Conservation (phyloP, 148 eudicot species). For the Persicaria tinctoria region DNA sequence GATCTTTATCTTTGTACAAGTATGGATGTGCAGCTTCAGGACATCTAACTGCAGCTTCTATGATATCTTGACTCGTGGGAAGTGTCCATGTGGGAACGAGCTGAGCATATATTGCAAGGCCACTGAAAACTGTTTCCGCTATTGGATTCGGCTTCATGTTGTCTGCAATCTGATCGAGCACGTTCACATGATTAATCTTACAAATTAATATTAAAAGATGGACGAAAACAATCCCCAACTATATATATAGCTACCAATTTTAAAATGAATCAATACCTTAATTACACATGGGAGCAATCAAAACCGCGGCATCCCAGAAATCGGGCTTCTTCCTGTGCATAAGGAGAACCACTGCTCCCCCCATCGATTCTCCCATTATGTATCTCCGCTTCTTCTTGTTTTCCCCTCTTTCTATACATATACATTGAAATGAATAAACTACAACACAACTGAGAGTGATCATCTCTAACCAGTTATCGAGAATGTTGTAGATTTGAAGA, state of each 20-base stretch:
- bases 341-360: constrained; percentile 71
- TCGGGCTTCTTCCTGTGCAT: constrained; percentile 64
- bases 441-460: background rate
- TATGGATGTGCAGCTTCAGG: too few relatives aligned
- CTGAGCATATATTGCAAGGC: constrained; percentile 30
- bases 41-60: constrained; percentile 67
- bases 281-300: constrained; percentile 80
- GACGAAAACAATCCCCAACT: background rate
- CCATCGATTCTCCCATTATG: constrained; percentile 95
- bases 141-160: constrained; percentile 49
- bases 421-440: background rate
- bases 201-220: too few relatives aligned
- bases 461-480: too few relatives aligned
- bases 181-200: too few relatives aligned
- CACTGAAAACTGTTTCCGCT: constrained; percentile 30
- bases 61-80: constrained; percentile 58
- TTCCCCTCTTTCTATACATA: constrained; percentile 45
- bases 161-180: constrained; percentile 52
- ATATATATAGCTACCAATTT: background rate
- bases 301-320: constrained; percentile 80
- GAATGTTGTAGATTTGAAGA: too few relatives aligned
- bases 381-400: constrained; percentile 46
- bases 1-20: too few relatives aligned
- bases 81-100: constrained; percentile 72
- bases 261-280: constrained; percentile 35